Percentiles rank a stretch among this genome's conserved stretches.
These are phyloP conservation scores for Iberis pinnata DNA, from an alignment of 345 rosid species.

Conservation along the genomic window DNA sequence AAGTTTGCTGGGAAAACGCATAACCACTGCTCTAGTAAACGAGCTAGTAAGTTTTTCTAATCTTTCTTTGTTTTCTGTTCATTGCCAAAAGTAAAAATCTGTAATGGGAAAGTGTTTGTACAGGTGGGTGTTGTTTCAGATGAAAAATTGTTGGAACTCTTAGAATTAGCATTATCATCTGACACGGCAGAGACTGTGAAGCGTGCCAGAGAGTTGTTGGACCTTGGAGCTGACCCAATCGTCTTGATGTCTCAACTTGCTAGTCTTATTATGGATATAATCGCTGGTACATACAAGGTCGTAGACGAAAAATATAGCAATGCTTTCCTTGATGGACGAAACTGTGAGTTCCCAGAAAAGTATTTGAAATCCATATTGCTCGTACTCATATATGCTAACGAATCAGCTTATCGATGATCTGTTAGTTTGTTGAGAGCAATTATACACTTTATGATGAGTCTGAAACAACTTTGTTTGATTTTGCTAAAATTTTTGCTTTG, in stretches of 20 bases:
- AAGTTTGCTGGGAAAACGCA: conserved; percentile 85
- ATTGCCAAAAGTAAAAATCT: neutral
- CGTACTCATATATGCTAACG: neutral
- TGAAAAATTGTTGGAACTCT: conserved; percentile 79
- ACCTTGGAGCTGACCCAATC: conserved; percentile 90
- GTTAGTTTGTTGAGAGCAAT: conserved; percentile 8
- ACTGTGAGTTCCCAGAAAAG: conserved; percentile 53
- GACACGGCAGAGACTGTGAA: conserved; percentile 90
- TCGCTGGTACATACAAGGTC: conserved; percentile 73
- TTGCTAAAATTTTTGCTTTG: neutral
- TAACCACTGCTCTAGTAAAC: conserved; percentile 72
- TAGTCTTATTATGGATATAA: conserved; percentile 92
- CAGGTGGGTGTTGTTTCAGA: conserved; percentile 96
- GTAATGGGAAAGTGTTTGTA: conserved; percentile 15
- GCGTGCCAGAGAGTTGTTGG: conserved; percentile 88
- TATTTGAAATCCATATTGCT: conserved; percentile 1
- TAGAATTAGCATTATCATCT: conserved; percentile 93
- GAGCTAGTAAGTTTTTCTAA: conserved; percentile 73
- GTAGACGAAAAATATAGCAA: conserved; percentile 42
- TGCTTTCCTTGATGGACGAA: conserved; percentile 51
- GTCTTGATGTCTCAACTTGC: conserved; percentile 96
- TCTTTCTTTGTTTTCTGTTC: conserved; percentile 2
- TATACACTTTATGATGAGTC: neutral
- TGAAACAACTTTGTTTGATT: neutral
- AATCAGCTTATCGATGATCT: neutral